phyloP scores from a whole-genome alignment of 148 eudicot genomes.

The Camellia lanceoleosa region DNA sequence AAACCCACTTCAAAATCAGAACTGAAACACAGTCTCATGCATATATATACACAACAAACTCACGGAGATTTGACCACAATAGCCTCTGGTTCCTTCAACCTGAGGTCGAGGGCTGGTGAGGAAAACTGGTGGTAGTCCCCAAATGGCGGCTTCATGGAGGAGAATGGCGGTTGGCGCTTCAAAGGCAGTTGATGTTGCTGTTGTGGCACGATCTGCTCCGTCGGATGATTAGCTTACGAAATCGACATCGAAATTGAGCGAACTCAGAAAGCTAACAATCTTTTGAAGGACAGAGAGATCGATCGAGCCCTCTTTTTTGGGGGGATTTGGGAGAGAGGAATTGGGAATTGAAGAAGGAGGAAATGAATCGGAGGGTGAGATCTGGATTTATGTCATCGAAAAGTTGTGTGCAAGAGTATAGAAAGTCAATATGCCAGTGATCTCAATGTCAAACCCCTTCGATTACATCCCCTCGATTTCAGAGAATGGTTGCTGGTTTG shows the following conservation, averaged over 20 bases:
- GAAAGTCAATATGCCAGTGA: too few species aligned
- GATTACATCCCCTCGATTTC: too few species aligned
- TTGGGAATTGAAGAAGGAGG: constrained; percentile 11
- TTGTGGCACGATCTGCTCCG: constrained; percentile 29
- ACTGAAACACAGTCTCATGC: background rate
- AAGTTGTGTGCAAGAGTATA: too few species aligned
- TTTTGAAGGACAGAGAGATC: background rate
- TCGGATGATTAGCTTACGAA: constrained; percentile 31
- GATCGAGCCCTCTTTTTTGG: constrained; percentile 14
- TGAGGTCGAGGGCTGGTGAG: constrained; percentile 8
- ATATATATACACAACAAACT: constrained; percentile 10
- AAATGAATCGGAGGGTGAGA: constrained; percentile 11
- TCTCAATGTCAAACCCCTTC: too few species aligned
- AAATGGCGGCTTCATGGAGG: constrained; percentile 68
- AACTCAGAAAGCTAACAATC: background rate
- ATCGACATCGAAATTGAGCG: constrained; percentile 25
- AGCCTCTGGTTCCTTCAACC: constrained; percentile 36
- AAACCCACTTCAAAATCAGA: background rate
- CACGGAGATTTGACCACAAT: constrained; percentile 70
- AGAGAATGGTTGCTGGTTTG: too few species aligned
- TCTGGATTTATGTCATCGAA: constrained; percentile 2
- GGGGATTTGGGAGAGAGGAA: constrained; percentile 10
- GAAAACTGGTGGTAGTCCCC: constrained; percentile 77
- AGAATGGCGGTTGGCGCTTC: constrained; percentile 48
- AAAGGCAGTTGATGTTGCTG: constrained; percentile 9